Percentiles rank a stretch among this genome's conserved stretches.
These are phyloP conservation scores for Talaromyces amestolkiae DNA, from an alignment of 2,329 filamentous ascomycete genomes.

Conservation along the genomic window DNA sequence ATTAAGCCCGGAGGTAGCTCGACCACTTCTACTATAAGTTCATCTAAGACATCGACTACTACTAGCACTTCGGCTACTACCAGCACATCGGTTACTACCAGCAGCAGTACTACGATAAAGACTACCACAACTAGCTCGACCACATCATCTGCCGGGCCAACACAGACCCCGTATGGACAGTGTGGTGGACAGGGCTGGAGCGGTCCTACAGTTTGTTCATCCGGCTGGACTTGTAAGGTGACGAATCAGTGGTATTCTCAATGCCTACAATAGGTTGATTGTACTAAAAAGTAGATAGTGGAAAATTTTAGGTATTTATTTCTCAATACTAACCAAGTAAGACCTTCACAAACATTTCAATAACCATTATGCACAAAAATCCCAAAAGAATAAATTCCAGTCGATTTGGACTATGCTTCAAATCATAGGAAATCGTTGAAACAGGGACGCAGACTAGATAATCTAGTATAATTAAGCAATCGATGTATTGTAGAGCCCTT, in stretches of 20 bases:
- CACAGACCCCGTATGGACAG: slow-evolving; percentile 9
- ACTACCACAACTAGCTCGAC: slow-evolving; percentile 8
- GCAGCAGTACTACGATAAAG: background rate
- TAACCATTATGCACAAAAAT: too few species aligned
- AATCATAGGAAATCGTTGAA: too few species aligned
- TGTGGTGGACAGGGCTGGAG: slow-evolving; percentile 10
- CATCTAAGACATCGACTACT: background rate
- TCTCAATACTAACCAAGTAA: background rate
- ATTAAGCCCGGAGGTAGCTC: slow-evolving; percentile 10
- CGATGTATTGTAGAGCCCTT: too few species aligned
- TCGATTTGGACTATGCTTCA: too few species aligned
- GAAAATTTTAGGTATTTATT: background rate
- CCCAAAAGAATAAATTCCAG: too few species aligned
- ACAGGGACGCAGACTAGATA: too few species aligned
- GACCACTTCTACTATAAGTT: slow-evolving; percentile 4
- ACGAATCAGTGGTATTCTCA: slow-evolving; percentile 10
- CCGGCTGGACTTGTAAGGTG: slow-evolving; percentile 6
- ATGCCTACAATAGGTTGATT: background rate
- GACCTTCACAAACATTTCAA: too few species aligned
- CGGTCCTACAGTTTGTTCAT: slow-evolving; percentile 4
- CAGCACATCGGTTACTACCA: background rate
- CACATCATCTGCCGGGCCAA: slow-evolving; percentile 7
- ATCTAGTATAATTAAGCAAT: too few species aligned
- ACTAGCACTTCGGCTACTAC: background rate
- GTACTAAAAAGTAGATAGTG: background rate